Conservation (phyloP, 495 filamentous ascomycete genomes). For the Aspergillus bridgeri region DNA sequence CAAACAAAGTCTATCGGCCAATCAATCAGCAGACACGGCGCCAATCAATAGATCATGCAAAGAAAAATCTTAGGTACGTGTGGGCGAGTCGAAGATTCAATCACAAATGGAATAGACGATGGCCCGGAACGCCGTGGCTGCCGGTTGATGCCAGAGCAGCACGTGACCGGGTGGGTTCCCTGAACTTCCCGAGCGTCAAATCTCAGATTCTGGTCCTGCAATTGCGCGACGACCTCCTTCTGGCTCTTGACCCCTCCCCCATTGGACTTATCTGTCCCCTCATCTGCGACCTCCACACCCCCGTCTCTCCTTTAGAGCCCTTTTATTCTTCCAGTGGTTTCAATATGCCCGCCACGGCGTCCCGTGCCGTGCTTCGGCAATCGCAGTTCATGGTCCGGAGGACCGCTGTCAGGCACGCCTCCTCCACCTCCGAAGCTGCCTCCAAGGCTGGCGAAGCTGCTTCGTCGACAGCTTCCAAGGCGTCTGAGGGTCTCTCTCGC, state of each 20-base stretch:
- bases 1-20: too few species aligned
- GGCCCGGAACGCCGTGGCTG: too few species aligned
- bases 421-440: constrained; percentile 65
- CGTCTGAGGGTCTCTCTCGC: constrained; percentile 78
- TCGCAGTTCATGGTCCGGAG: constrained; percentile 56
- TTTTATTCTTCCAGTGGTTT: constrained; percentile 28
- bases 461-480: constrained; percentile 67
- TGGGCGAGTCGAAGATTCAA: too few species aligned
- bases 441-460: constrained; percentile 65
- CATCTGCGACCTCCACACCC: constrained; percentile 31
- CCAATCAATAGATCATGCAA: too few species aligned
- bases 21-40: too few species aligned
- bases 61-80: too few species aligned
- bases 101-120: too few species aligned
- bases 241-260: constrained; percentile 34
- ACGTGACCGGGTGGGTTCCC: constrained; percentile 31
- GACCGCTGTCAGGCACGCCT: constrained; percentile 57
- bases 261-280: constrained; percentile 40
- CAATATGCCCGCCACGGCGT: constrained; percentile 47
- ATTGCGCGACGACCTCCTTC: constrained; percentile 34
- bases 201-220: constrained; percentile 43
- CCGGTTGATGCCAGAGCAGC: neutral
- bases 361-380: constrained; percentile 61
- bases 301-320: constrained; percentile 24
- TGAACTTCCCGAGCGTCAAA: constrained; percentile 46